Evolutionary conservation across 2,329 filamentous ascomycete genomes (phyloP).

Genomic region (Aureobasidium musti): DNA sequence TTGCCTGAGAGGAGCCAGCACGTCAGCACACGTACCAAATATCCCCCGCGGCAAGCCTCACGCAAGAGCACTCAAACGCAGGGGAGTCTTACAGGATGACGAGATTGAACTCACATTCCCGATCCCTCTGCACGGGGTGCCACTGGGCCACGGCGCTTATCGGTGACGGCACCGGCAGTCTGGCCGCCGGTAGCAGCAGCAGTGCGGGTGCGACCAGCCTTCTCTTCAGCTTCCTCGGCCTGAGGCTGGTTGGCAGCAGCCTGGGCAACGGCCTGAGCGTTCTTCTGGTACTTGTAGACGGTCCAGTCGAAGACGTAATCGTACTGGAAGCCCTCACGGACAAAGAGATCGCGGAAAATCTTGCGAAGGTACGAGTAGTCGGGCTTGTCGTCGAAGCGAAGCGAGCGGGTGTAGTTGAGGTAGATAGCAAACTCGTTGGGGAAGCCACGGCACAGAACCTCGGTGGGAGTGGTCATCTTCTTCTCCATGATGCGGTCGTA

Average conservation of each 20-base stretch:
- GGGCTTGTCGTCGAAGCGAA: constrained; percentile 99
- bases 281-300: constrained; percentile 99
- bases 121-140: constrained; percentile 82
- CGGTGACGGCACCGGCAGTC: constrained; percentile 58
- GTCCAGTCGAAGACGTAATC: constrained; percentile 99
- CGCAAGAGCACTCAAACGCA: constrained; percentile 75
- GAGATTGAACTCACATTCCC: constrained; percentile 90
- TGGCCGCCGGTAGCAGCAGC: constrained; percentile 63
- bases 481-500: constrained; percentile 99
- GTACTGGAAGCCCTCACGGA: constrained; percentile 99
- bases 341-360: constrained; percentile 99
- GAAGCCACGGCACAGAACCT: constrained; percentile 98
- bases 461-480: constrained; percentile 99
- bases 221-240: constrained; percentile 73
- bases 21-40: constrained; percentile 52
- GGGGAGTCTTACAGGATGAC: constrained; percentile 67
- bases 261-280: constrained; percentile 89
- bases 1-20: constrained; percentile 49
- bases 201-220: constrained; percentile 61
- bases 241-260: constrained; percentile 66
- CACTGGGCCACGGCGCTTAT: constrained; percentile 71
- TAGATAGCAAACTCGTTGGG: constrained; percentile 99
- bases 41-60: constrained; percentile 73
- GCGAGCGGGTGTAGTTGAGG: constrained; percentile 97
- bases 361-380: constrained; percentile 99